These are phyloP conservation scores for Coemansia sp. DNA, from an alignment of 192 early-diverging fungal genomes.

Conservation along the genomic window DNA sequence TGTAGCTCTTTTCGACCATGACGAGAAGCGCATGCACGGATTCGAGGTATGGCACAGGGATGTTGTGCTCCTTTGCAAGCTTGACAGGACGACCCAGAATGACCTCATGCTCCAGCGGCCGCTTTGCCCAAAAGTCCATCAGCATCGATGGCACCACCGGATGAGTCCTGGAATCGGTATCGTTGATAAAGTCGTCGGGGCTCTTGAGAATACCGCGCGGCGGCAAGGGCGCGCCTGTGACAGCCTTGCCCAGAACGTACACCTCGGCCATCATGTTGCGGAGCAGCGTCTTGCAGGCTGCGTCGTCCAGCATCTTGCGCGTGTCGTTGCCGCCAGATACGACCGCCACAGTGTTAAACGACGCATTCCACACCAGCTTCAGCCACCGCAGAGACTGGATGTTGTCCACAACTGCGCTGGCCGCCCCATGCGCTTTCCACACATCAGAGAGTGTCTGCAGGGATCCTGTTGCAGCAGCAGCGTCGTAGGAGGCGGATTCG, in stretches of 20 bases:
- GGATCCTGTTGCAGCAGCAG: constrained; percentile 15
- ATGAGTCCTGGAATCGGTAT: constrained; percentile 14
- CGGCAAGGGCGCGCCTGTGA: constrained; percentile 38
- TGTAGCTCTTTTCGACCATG: constrained; percentile 46
- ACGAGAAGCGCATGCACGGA: constrained; percentile 55
- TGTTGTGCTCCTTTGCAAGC: constrained; percentile 40
- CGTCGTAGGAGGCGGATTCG: constrained; percentile 21
- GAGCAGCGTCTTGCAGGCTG: constrained; percentile 45
- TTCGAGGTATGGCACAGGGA: constrained; percentile 51
- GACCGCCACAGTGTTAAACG: constrained; percentile 69
- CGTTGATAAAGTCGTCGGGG: constrained; percentile 36
- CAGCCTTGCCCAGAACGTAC: constrained; percentile 56
- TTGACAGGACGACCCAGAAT: constrained; percentile 57
- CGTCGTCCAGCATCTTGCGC: constrained; percentile 55
- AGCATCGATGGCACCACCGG: constrained; percentile 61
- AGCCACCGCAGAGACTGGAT: constrained; percentile 66
- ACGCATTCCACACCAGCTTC: constrained; percentile 75
- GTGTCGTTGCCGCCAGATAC: constrained; percentile 60
- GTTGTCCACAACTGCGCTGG: constrained; percentile 48
- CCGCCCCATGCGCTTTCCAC: constrained; percentile 49
- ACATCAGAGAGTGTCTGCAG: constrained; percentile 41
- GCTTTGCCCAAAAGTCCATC: constrained; percentile 54
- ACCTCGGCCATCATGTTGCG: constrained; percentile 59
- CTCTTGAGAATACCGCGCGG: constrained; percentile 12
- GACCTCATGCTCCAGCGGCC: constrained; percentile 60